Evolutionary conservation across 2,329 filamentous ascomycete genomes (phyloP).

Genomic region (Pseudomassariella vexata): DNA sequence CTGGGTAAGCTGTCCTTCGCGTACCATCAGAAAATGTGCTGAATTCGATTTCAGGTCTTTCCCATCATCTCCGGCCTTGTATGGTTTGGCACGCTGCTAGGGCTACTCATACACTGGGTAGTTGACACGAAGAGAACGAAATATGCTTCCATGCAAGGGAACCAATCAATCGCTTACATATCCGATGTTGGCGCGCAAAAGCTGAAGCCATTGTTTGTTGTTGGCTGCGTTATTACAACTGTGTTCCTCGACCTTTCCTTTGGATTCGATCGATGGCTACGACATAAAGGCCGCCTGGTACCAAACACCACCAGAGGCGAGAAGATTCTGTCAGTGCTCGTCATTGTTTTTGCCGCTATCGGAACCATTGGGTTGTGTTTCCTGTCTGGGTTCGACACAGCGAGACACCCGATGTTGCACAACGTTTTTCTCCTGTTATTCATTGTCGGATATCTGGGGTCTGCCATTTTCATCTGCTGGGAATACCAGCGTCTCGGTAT

Average conservation of each 20-base stretch:
- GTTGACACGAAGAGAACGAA: conserved; percentile 44
- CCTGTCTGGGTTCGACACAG: conserved; percentile 79
- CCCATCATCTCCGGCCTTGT: conserved; percentile 62
- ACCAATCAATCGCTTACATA: conserved; percentile 65
- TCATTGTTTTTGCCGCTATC: conserved; percentile 62
- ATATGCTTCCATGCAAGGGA: conserved; percentile 54
- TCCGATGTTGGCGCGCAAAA: conserved; percentile 56
- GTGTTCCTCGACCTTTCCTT: conserved; percentile 79
- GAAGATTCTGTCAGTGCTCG: conserved; percentile 55
- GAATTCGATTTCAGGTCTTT: conserved; percentile 55
- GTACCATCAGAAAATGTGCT: conserved; percentile 2
- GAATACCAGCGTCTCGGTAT: conserved; percentile 84
- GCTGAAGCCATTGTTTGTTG: conserved; percentile 74
- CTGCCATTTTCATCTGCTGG: conserved; percentile 81
- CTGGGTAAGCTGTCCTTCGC: background rate
- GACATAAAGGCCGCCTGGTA: conserved; percentile 72
- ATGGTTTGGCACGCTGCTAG: conserved; percentile 64
- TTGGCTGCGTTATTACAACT: conserved; percentile 64
- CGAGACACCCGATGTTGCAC: conserved; percentile 61
- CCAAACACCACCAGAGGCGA: conserved; percentile 62
- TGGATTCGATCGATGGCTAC: conserved; percentile 74
- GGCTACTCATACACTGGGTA: conserved; percentile 66
- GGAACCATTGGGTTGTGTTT: conserved; percentile 79
- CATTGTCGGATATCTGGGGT: conserved; percentile 78
- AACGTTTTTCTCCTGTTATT: conserved; percentile 76